Evolutionary conservation across 2,329 filamentous ascomycete species (phyloP), one percentile per base, ranked within the genome.

Genomic region (Alternaria sp.): DNA sequence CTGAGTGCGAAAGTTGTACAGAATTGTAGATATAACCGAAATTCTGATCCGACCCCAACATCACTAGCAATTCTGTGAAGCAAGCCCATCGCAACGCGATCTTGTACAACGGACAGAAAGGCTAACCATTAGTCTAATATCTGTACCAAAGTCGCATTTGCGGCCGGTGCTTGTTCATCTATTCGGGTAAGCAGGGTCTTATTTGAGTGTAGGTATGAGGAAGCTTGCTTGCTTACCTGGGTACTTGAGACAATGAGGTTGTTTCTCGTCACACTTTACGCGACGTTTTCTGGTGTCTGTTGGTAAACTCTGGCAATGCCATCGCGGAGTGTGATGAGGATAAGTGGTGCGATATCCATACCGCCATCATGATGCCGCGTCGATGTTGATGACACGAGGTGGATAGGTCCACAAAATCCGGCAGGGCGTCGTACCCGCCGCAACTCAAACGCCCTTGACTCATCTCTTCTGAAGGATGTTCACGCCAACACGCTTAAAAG

Each of bases 141-240:
- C 4, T 32, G 47, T n/a, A 32, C 1, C 1, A 36, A 8, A 2
- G 1, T n/a, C 26, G 17, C 47, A 51, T 19, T 32, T 32, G 17
- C 26, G 47, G 17, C 47, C 17, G 2, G 26, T 32, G 4, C 12
- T 10, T 9, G 7, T 51, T 1, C 17, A 6, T 51, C 3, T 4
- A 51, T n/a, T 2, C 2, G n/a, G 12, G 17, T 21, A 21, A 51
- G 7, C 26, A 51, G 19, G 26, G 47, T 17, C 13, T 1, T 21
- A 17, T 21, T 21, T 11, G 8, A 32, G 26, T 19, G 6, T 10
- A 28, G 6, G 26, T 30, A 9, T 9, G 17, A 15, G 12, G 26
- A 28, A 50, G 26, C 47, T 50, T 50, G 25, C 25, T 26, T 50
- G 40, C n/a, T 50, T 21, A 50, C 47, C 15, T 50, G 26, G 32